Base-by-base conservation (phyloP, 139 green algal species). In the Chara braunii region DNA sequence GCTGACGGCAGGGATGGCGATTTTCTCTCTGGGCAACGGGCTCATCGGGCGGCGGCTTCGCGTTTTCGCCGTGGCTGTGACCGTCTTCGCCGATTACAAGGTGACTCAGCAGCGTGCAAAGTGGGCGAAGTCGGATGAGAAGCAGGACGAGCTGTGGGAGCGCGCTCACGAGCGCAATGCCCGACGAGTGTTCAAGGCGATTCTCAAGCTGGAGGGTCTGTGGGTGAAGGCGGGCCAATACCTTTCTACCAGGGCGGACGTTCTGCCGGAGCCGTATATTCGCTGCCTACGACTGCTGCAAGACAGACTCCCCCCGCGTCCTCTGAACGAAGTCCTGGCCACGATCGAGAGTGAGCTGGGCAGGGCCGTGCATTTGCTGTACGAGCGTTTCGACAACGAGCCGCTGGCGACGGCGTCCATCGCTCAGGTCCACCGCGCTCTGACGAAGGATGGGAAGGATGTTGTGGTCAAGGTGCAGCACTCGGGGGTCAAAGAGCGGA, bases 401-500 rank as follows among this genome's bases (percentile, higher is more conserved):
- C 88, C 92, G 40, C 90, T 98, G 42, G 92, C 92, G 26, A 93
- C 92, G 0, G 92, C 92, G 11, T 72, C 64, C 9, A 70, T 70
- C 50, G 61, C 61, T 24, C 79, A 87, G 68, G 91, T 96, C 57
- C 88, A 97, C 83, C 63, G 86, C 48, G 91, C 91, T 4, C 54
- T 45, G 3, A 65, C 94, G 48, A 18, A 22, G 50, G 53, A 60
- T 8, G 78, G 87, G 30, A 84, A 84, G 0, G 67, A 89, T 2
- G 85, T 96, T 50, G 93, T 97, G 57, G 87, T 99, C 7, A 99
- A 99, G 79, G 89, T 99, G 55, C 92, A 99, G 85, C 86, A 94
- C 30, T 88, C 88, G 0, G 91, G 87, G 26, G 79, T 97, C 28
- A 88, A 88, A 74, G 77, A 86, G 70, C 81, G 23, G 23, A 75